phyloP scores from a whole-genome alignment of 2,329 filamentous ascomycete genomes.

The Phoma sp. region DNA sequence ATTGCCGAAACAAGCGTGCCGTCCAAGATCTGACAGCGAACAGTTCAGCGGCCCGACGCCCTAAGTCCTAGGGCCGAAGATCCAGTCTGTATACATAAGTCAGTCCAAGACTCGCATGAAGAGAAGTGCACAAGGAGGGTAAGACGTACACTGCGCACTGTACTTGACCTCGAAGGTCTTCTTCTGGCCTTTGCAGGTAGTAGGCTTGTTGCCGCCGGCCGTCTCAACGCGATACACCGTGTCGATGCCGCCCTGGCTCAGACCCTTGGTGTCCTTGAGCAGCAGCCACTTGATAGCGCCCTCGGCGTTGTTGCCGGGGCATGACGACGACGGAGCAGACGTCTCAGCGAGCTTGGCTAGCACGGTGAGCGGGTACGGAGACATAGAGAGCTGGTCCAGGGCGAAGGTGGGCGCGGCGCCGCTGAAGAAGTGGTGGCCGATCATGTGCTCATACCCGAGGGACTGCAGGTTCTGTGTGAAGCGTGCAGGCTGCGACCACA shows the following conservation, averaged over 20 bases:
- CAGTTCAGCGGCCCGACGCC: not conserved
- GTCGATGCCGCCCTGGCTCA: constrained; percentile 48
- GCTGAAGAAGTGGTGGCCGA: constrained; percentile 73
- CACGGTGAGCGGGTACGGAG: constrained; percentile 50
- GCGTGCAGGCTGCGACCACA: constrained; percentile 24
- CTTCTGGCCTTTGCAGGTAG: constrained; percentile 47
- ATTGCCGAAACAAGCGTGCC: not conserved
- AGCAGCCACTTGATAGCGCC: constrained; percentile 56
- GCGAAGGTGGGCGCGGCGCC: constrained; percentile 64
- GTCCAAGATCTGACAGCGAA: not conserved
- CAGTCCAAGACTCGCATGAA: too few relatives aligned
- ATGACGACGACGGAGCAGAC: constrained; percentile 57
- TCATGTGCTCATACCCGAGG: constrained; percentile 46
- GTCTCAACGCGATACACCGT: constrained; percentile 58
- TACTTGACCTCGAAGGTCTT: constrained; percentile 50
- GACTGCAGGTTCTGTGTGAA: constrained; percentile 36
- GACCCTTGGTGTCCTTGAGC: constrained; percentile 49
- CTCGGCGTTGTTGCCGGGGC: constrained; percentile 43
- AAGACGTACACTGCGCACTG: constrained; percentile 45
- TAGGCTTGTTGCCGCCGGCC: constrained; percentile 52
- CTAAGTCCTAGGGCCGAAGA: constrained; percentile 16
- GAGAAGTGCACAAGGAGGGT: not conserved
- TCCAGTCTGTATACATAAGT: constrained; percentile 10
- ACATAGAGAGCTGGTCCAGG: constrained; percentile 51
- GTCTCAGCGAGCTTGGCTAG: constrained; percentile 57